Percentiles rank a stretch among this genome's conserved stretches.
Evolutionary conservation across 2,329 filamentous ascomycete genomes (phyloP).

Genomic region (Elsinoe necatrix): DNA sequence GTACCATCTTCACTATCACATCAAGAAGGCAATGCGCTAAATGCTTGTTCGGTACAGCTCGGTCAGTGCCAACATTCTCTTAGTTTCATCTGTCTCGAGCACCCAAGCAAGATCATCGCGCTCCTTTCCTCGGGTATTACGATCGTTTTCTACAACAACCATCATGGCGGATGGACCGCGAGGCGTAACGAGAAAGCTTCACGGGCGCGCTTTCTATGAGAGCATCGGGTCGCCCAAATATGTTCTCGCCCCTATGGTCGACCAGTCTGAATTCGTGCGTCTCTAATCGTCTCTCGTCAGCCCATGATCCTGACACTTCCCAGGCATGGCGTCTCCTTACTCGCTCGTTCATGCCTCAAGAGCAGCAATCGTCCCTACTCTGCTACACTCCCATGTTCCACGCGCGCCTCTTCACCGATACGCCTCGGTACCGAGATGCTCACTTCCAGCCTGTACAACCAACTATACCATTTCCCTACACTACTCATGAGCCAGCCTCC

Average conservation of each 20-base stretch:
- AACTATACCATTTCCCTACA: conserved; percentile 30
- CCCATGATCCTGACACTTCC: not conserved
- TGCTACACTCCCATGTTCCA: conserved; percentile 97
- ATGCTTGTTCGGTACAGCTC: not conserved
- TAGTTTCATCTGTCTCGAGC: not conserved
- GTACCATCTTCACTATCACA: not conserved
- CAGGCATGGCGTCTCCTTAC: conserved; percentile 95
- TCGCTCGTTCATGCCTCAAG: conserved; percentile 74
- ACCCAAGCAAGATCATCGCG: not conserved
- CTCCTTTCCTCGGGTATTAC: not conserved
- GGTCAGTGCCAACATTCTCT: not conserved
- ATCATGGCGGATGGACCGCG: conserved; percentile 8
- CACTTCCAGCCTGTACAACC: conserved; percentile 64
- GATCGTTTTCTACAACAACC: not conserved
- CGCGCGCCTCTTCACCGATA: conserved; percentile 76
- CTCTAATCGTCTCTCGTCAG: conserved; percentile 1
- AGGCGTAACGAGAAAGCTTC: conserved; percentile 23
- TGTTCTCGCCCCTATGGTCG: conserved; percentile 93
- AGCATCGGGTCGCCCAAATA: conserved; percentile 87
- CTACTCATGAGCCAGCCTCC: conserved; percentile 21
- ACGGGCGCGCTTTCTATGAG: conserved; percentile 83
- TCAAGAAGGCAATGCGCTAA: not conserved
- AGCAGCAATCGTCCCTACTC: conserved; percentile 54
- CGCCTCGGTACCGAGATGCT: conserved; percentile 62
- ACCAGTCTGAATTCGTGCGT: conserved; percentile 92